Evolutionary conservation across 1,139 yeast genomes (phyloP).

Genomic region (Candida gigantensis): DNA sequence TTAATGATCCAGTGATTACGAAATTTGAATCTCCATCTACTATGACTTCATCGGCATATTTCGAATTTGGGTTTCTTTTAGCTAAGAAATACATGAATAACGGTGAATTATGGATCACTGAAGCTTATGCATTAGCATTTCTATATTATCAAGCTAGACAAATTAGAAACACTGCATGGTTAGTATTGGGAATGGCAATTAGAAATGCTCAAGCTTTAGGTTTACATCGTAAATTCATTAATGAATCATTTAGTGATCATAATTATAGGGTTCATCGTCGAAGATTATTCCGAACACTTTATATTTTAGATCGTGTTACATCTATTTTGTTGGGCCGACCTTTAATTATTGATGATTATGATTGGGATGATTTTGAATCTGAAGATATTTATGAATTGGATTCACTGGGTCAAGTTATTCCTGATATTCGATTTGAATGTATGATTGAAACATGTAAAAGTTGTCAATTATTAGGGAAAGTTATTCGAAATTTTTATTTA

Average conservation of each 20-base stretch:
- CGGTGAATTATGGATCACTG: constrained; percentile 39
- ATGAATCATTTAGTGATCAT: constrained; percentile 15
- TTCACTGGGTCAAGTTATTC: constrained; percentile 7
- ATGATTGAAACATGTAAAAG: constrained; percentile 13
- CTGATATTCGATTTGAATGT: constrained; percentile 8
- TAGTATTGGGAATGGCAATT: constrained; percentile 15
- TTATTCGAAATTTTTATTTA: constrained; percentile 23
- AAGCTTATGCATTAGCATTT: constrained; percentile 35
- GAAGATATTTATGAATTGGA: constrained; percentile 14
- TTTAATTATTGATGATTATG: constrained; percentile 36
- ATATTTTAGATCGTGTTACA: constrained; percentile 40
- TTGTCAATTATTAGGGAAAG: constrained; percentile 27
- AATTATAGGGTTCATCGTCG: constrained; percentile 24
- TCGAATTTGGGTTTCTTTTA: constrained; percentile 15
- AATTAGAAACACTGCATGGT: constrained; percentile 45
- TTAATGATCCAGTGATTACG: constrained; percentile 12
- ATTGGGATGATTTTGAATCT: constrained; percentile 38
- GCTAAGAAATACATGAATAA: constrained; percentile 12
- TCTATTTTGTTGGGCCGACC: constrained; percentile 45
- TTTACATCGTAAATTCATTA: constrained; percentile 15
- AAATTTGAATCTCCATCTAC: constrained; percentile 8
- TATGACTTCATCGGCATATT: constrained; percentile 14
- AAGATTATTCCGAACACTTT: constrained; percentile 39
- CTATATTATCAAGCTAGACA: constrained; percentile 39
- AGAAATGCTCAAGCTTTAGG: constrained; percentile 18